Evolutionary conservation across 2,329 filamentous ascomycete genomes (phyloP), one percentile per base, ranked within the genome.

Genomic region (Keithomyces neogunnii): DNA sequence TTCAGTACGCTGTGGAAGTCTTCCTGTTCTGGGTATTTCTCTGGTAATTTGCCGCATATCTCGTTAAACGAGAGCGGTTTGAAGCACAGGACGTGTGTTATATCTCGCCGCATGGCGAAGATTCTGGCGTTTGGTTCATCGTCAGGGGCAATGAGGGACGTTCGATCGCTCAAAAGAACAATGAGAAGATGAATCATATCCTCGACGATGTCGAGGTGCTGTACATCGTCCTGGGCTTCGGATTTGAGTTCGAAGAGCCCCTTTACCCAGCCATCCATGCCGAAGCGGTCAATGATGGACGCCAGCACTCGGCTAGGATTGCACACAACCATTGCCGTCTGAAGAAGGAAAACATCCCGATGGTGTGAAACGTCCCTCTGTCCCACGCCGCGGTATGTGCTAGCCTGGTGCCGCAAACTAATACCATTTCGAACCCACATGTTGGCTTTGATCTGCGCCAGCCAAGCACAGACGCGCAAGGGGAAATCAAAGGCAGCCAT

Each of bases 381-480:
- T 9, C 84, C 82, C 11, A 96, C 89, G 40, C 89, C 91, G 13
- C 90, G 85, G 65, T 99, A 99, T 19, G 91, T 93, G 49, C 87
- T 87, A 65, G 95, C 93, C 68, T 99, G 93, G 66, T 99, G 93
- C 39, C 92, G 84, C 48, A 99, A 78, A 61, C 92, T 97, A 63
- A 99, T 89, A 2, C 93, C 93, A 64, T 99, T 99, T 51, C 93
- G 84, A 56, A 99, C 92, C 93, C 95, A 99, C 84, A 97, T 95
- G 48, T 90, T 89, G 19, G 92, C 90, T 67, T 95, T 96, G 83
- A 99, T 97, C 71, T 99, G 95, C 5, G 93, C 88, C 33, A 99
- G 75, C 93, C 93, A 99, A 26, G 89, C 90, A 65, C 90, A 96
- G 1, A 97, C 91, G 49, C 95, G 81, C 3, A 99, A 75, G 1